Percentiles rank a stretch among this genome's conserved stretches.
These are phyloP conservation scores for Rhizopogon rudus DNA, from an alignment of 768 basidiomycete genomes.

Conservation along the genomic window DNA sequence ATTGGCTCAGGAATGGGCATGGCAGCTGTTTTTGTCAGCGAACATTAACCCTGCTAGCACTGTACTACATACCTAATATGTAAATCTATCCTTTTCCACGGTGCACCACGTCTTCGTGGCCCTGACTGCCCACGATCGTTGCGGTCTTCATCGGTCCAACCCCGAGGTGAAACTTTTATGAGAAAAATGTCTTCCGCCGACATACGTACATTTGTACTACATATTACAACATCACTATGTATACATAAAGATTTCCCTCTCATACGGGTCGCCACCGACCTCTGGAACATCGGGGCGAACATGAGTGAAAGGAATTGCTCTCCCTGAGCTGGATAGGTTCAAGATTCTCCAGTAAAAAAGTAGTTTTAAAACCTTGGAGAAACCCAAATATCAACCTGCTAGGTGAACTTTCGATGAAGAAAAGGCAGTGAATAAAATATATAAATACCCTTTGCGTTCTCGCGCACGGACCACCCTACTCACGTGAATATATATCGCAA, in stretches of 20 bases:
- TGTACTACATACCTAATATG: background rate
- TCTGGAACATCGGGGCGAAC: constrained; percentile 49
- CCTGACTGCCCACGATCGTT: background rate
- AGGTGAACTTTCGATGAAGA: constrained; percentile 68
- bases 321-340: constrained; percentile 53
- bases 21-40: constrained; percentile 82
- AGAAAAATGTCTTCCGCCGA: no score
- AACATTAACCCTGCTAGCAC: constrained; percentile 46
- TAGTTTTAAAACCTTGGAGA: constrained; percentile 19
- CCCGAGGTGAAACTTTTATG: no score
- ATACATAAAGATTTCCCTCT: constrained; percentile 34
- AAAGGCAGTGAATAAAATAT: background rate
- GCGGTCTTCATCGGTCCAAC: no score
- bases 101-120: background rate
- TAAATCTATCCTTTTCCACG: background rate
- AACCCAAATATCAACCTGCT: constrained; percentile 70
- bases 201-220: background rate
- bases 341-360: constrained; percentile 40
- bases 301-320: constrained; percentile 59
- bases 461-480: constrained; percentile 50
- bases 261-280: constrained; percentile 64
- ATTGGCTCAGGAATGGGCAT: constrained; percentile 89
- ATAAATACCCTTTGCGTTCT: constrained; percentile 15
- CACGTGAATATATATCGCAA: constrained; percentile 24
- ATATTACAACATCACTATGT: background rate